Conservation (phyloP, 371 early-diverging fungal species). For the Mucor indicus region DNA sequence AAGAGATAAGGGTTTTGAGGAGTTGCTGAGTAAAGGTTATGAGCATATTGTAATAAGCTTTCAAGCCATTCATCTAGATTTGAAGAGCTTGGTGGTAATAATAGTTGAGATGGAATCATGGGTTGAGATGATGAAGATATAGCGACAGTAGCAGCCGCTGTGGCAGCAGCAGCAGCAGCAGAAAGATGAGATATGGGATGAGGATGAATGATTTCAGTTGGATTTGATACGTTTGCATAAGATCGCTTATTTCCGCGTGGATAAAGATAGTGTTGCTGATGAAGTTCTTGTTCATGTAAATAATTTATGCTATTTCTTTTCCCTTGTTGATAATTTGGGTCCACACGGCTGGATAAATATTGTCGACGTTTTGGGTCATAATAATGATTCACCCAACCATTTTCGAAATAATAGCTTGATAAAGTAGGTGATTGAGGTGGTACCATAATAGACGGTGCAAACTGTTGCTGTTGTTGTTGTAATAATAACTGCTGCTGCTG, state of each 20-base stretch:
- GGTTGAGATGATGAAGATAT: conserved; percentile 21
- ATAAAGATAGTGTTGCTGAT: conserved; percentile 5
- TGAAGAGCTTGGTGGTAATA: not conserved
- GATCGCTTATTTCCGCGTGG: conserved; percentile 16
- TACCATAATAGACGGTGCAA: conserved; percentile 43
- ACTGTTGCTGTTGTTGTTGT: conserved; percentile 4
- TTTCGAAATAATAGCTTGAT: conserved; percentile 50
- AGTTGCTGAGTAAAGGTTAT: conserved; percentile 58
- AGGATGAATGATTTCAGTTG: conserved; percentile 2
- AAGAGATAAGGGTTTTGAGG: conserved; percentile 53
- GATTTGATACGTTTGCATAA: conserved; percentile 7
- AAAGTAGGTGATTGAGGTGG: conserved; percentile 51
- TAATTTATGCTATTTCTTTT: conserved; percentile 12
- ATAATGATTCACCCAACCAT: conserved; percentile 47
- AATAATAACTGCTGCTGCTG: conserved; percentile 11
- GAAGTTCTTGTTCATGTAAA: conserved; percentile 18
- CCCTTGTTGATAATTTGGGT: conserved; percentile 27
- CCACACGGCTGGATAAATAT: conserved; percentile 37
- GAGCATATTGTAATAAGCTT: conserved; percentile 64
- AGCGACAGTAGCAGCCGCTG: conserved; percentile 26
- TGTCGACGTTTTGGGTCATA: conserved; percentile 40
- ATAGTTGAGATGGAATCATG: conserved; percentile 2
- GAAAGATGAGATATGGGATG: conserved; percentile 21
- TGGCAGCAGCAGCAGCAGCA: conserved; percentile 33
- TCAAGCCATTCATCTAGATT: conserved; percentile 54